These are phyloP conservation scores for Psilocybe mexicana DNA, from an alignment of 1,284 basidiomycete species.

Conservation along the genomic window DNA sequence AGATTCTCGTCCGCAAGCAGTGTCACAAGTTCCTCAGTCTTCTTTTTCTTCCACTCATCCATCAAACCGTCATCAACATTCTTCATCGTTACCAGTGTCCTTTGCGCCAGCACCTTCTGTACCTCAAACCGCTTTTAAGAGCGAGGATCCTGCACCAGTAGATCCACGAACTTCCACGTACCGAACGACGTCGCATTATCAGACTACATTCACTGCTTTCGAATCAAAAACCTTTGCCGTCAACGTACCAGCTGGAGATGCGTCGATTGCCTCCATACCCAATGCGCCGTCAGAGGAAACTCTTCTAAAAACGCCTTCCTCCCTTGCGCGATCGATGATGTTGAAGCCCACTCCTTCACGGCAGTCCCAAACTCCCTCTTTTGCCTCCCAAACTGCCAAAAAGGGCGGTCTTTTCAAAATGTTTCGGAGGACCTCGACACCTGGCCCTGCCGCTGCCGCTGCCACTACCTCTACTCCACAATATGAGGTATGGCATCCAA, in stretches of 20 bases:
- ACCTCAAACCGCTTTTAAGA: neutral
- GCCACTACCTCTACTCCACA: slow-evolving; percentile 10
- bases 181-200: slow-evolving; percentile 14
- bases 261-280: slow-evolving; percentile 10
- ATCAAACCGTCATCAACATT: slow-evolving; percentile 24
- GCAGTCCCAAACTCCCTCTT: slow-evolving; percentile 38
- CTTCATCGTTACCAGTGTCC: slow-evolving; percentile 23
- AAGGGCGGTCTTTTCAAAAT: slow-evolving; percentile 35
- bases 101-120: slow-evolving; percentile 1
- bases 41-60: slow-evolving; percentile 3
- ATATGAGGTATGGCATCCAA: slow-evolving; percentile 32
- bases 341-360: slow-evolving; percentile 37
- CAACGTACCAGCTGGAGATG: neutral
- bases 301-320: slow-evolving; percentile 54
- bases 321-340: slow-evolving; percentile 45
- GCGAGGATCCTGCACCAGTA: slow-evolving; percentile 8
- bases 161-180: neutral
- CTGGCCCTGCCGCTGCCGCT: slow-evolving; percentile 12
- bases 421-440: slow-evolving; percentile 26
- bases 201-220: slow-evolving; percentile 13
- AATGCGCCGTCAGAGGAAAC: slow-evolving; percentile 41
- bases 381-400: slow-evolving; percentile 34
- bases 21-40: neutral
- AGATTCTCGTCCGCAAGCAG: neutral
- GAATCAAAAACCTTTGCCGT: slow-evolving; percentile 3